Evolutionary conservation across 2,329 filamentous ascomycete species (phyloP), one percentile per base, ranked within the genome.

Genomic region (Pestalotiopsis fici): DNA sequence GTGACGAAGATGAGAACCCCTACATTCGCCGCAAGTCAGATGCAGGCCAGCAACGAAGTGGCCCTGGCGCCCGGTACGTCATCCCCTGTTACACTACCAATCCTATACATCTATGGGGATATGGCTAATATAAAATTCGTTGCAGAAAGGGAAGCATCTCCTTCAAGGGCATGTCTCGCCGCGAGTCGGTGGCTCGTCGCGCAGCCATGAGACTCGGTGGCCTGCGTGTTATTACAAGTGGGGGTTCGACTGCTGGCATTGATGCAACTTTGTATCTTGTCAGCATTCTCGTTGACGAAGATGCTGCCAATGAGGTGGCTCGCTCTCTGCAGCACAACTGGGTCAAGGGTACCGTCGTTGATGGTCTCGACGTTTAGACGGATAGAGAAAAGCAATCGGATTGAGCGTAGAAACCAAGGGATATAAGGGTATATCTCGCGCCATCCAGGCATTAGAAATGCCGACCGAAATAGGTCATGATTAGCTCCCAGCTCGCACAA

Each of bases 181-280:
- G 92, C 75, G 93, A 96, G 85, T 94, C 91, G 57, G 93, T 94
- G 77, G 89, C 90, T 73, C 90, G 93, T 74, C 91, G 93, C 75
- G 90, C 90, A 63, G 90, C 90, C 73, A 90, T 95, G 88, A 88
- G 91, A 71, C 87, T 94, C 61, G 87, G 88, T 73, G 87, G 87
- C 66, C 85, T 89, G 69, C 85, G 93, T 71, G 90, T 97, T 71
- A 90, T 97, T 75, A 97, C 94, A 71, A 88, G 88, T 71, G 93
- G 93, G 72, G 94, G 93, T 71, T 85, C 93, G 73, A 91, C 90
- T 77, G 90, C 91, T 80, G 93, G 94, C 77, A 84, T 97, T 66
- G 94, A 97, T 84, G 94, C 94, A 66, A 86, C 91, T 73, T 83
- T 97, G 82, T 96, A 97, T 83, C 86, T 97, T 77, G 90, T 97